Evolutionary conservation across 768 basidiomycete genomes (phyloP).

Genomic region (Auricularia auricula-judae): DNA sequence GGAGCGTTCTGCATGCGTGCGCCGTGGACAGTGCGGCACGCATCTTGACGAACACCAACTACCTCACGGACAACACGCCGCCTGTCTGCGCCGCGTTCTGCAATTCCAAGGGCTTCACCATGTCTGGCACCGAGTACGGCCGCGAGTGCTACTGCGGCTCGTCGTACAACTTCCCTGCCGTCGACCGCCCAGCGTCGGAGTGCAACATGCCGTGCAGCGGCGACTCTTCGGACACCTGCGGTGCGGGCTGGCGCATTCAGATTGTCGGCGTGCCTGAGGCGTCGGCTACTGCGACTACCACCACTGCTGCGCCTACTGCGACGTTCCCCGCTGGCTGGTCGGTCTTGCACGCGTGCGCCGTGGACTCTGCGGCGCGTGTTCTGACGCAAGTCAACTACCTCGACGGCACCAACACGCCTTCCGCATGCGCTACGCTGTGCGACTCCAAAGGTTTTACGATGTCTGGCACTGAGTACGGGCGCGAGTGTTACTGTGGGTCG

Average conservation of each 20-base stretch:
- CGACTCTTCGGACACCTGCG: not conserved
- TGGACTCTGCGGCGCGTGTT: not conserved
- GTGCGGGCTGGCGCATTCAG: not conserved
- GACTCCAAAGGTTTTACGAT: no score
- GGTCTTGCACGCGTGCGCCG: no score
- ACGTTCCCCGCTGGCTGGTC: no score
- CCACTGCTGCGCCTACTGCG: no score
- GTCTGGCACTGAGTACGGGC: no score
- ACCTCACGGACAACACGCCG: not conserved
- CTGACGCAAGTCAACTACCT: no score
- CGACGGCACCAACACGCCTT: no score
- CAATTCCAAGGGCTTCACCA: not conserved
- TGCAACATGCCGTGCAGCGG: not conserved
- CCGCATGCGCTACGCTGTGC: no score
- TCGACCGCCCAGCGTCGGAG: not conserved
- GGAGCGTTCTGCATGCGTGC: not conserved
- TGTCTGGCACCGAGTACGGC: not conserved
- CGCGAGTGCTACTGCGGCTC: not conserved
- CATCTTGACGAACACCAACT: not conserved
- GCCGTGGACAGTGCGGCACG: not conserved
- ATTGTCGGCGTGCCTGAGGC: not conserved
- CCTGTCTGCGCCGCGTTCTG: not conserved
- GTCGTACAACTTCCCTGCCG: not conserved
- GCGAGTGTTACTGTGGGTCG: not conserved
- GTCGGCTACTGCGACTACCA: no score